Percentiles rank a stretch among this genome's conserved stretches.
Conservation (phyloP, 768 basidiomycete species). For the Lactarius tabidus region DNA sequence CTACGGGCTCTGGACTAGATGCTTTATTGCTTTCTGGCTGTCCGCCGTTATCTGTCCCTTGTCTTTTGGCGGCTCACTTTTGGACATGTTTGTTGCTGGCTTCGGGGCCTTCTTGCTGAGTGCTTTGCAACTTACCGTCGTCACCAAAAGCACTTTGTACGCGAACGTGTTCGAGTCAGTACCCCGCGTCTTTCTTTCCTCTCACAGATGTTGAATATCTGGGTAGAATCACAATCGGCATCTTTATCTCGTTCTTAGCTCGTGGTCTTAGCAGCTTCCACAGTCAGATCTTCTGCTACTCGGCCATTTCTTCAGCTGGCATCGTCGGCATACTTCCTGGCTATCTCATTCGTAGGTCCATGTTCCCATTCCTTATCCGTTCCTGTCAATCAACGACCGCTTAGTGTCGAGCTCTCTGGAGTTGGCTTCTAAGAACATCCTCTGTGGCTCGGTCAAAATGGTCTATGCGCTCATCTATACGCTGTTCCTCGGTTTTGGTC, state of each 20-base stretch:
- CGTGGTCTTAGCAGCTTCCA: slow-evolving; percentile 79
- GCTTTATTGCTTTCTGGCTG: slow-evolving; percentile 62
- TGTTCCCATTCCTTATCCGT: slow-evolving; percentile 15
- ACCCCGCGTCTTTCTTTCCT: neutral
- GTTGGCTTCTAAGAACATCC: slow-evolving; percentile 80
- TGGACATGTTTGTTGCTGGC: slow-evolving; percentile 85
- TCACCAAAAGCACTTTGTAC: slow-evolving; percentile 72
- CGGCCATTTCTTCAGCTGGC: slow-evolving; percentile 82
- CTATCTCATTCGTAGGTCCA: slow-evolving; percentile 65
- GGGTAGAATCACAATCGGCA: slow-evolving; percentile 72
- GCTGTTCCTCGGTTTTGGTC: slow-evolving; percentile 76
- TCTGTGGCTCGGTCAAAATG: slow-evolving; percentile 82
- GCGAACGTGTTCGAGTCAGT: slow-evolving; percentile 90
- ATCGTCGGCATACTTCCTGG: slow-evolving; percentile 91
- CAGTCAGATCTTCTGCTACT: slow-evolving; percentile 81
- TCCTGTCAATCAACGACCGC: slow-evolving; percentile 5
- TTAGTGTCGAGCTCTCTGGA: slow-evolving; percentile 79
- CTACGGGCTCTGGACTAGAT: slow-evolving; percentile 60
- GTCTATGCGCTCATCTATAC: slow-evolving; percentile 88
- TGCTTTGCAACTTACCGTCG: slow-evolving; percentile 68
- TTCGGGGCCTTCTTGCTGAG: slow-evolving; percentile 61
- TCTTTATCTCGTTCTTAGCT: slow-evolving; percentile 74
- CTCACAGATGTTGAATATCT: slow-evolving; percentile 9
- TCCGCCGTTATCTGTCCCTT: slow-evolving; percentile 79
- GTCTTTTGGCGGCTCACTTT: slow-evolving; percentile 77